These are phyloP conservation scores for Nicotiana tabacum DNA, from an alignment of 257 asterid species.

Conservation along the genomic window DNA sequence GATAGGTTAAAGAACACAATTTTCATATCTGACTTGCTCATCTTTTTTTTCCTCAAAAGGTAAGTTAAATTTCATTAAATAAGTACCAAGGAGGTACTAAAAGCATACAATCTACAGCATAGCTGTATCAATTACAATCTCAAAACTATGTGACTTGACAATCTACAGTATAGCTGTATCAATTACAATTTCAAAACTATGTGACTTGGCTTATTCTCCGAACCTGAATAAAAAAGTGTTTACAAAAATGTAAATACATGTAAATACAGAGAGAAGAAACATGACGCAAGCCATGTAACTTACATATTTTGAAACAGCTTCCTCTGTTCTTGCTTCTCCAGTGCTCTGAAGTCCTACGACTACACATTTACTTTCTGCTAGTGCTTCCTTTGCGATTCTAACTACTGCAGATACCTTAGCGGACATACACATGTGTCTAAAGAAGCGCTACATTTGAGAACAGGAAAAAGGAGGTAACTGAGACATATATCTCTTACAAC, in stretches of 20 bases:
- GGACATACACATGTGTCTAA: constrained; percentile 94
- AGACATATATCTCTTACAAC: background rate
- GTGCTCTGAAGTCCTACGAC: constrained; percentile 96
- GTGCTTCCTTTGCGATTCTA: constrained; percentile 73
- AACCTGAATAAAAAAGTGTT: background rate
- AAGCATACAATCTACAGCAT: no score
- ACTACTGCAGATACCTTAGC: constrained; percentile 97
- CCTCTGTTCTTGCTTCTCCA: constrained; percentile 98
- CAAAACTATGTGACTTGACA: background rate
- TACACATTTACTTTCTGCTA: constrained; percentile 71
- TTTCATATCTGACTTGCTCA: background rate
- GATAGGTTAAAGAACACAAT: constrained; percentile 22
- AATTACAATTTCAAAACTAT: no score
- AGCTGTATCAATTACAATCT: no score
- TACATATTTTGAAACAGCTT: constrained; percentile 91
- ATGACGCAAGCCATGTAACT: constrained; percentile 23
- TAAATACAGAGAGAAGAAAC: constrained; percentile 5
- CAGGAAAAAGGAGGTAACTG: constrained; percentile 15
- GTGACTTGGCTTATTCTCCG: background rate
- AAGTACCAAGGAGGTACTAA: no score
- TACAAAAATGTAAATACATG: background rate
- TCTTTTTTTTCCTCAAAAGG: no score
- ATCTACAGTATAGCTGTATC: no score
- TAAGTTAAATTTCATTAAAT: no score
- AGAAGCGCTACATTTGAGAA: constrained; percentile 74